Percentiles rank a stretch among this genome's conserved stretches.
Conservation (phyloP, 345 rosid genomes). For the Cochlearia excelsa region DNA sequence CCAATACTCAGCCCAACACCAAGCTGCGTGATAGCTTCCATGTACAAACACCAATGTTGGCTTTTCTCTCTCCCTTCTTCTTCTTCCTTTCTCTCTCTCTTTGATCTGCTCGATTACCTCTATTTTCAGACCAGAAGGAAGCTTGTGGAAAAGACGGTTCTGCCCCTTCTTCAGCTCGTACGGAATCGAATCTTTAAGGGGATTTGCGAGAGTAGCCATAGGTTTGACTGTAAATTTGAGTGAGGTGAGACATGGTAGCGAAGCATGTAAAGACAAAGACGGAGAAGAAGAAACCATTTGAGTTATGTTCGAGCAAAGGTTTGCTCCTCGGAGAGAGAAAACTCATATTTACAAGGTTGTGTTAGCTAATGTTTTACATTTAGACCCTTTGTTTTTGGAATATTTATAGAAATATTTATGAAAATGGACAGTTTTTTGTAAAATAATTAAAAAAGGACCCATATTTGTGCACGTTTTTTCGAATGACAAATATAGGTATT, state of each 20-base stretch:
- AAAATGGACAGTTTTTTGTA: too few relatives aligned
- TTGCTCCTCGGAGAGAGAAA: background rate
- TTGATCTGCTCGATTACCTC: conserved; percentile 69
- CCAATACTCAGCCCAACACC: conserved; percentile 98
- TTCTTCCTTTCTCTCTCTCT: conserved; percentile 17
- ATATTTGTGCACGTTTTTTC: too few relatives aligned
- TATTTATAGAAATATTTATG: too few relatives aligned
- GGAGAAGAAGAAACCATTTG: conserved; percentile 44
- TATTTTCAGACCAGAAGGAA: conserved; percentile 74
- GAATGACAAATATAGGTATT: too few relatives aligned
- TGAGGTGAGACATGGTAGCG: conserved; percentile 21
- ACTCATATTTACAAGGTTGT: too few relatives aligned
- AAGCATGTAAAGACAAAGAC: conserved; percentile 9
- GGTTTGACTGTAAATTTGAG: conserved; percentile 33
- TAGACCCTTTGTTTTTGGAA: too few relatives aligned
- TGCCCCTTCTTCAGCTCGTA: conserved; percentile 66
- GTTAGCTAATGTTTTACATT: too few relatives aligned
- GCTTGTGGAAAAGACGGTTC: conserved; percentile 63
- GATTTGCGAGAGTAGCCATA: conserved; percentile 36
- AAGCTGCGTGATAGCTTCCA: conserved; percentile 95
- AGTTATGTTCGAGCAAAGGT: conserved; percentile 13
- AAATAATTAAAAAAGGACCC: too few relatives aligned
- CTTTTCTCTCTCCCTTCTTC: conserved; percentile 19
- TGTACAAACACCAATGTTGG: conserved; percentile 82
- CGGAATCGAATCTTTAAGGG: conserved; percentile 35